Base-by-base conservation (phyloP, 371 early-diverging fungal genomes). In the Coemansia sp. region DNA sequence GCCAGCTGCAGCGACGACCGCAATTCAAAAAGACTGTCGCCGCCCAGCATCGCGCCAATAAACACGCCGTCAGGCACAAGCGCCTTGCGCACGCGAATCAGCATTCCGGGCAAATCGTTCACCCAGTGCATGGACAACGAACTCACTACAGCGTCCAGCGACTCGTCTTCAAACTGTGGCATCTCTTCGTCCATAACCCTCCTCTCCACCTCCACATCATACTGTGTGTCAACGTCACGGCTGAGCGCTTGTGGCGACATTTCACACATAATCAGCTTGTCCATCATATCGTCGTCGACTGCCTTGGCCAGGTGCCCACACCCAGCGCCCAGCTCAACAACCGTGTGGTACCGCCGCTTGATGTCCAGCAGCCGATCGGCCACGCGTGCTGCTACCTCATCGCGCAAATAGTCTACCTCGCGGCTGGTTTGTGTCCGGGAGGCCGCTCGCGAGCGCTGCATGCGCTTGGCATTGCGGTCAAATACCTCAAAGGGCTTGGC, bases 11-110 rank as follows among this genome's bases (percentile, higher is more conserved):
- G 71, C 1, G 94, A 87, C 1, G 95, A 92, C 61, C 95, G 61
- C 47, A 97, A 81, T 76, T 97, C 96, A 83, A 91, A 97, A 26
- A 97, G 80, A 4, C 97, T 94, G 63, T 97, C 97, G 3, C 95
- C 95, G 37, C 98, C 96, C 77, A 94, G 84, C 85, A 97, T 87
- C 8, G 94, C 90, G 16, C 89, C 96, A 51, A 97, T 84, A 79
- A 97, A 95, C 37, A 91, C 88, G 24, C 95, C 93, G 77, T 97
- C 95, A 0, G 97, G 95, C 61, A 89, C 91, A 60, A 97, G 79
- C 0, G 89, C 84, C 37, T 85, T 84, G 31, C 86, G 87, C 24
- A 92, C 85, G 77, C 95, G 93, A 21, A 92, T 92, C 72, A 97
- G 79, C 48, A 92, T 82, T 0, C 92, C 95, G 24, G 94, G 94